Conservation (phyloP, 2,329 filamentous ascomycete species). For the Alternaria sp. region DNA sequence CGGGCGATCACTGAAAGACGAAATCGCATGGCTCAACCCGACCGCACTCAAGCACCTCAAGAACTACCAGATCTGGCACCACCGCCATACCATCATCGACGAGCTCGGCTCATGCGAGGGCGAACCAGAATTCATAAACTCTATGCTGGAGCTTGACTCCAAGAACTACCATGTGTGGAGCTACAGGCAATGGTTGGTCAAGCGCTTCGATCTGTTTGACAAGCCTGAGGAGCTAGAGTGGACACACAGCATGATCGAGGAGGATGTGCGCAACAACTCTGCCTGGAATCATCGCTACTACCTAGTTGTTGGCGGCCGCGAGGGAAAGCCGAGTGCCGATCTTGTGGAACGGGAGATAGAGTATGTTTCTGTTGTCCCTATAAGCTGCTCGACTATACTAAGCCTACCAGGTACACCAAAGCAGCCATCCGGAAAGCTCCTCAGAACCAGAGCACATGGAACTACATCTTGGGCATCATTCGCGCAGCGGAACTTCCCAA, state of each 20-base stretch:
- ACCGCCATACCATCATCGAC: conserved; percentile 66
- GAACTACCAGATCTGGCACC: conserved; percentile 97
- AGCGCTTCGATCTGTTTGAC: conserved; percentile 64
- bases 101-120: conserved; percentile 66
- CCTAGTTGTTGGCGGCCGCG: conserved; percentile 74
- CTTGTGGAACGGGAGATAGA: conserved; percentile 77
- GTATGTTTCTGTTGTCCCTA: conserved; percentile 54
- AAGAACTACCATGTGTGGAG: conserved; percentile 99
- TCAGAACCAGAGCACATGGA: conserved; percentile 95
- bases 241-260: conserved; percentile 74
- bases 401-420: conserved; percentile 62
- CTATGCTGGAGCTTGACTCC: conserved; percentile 83
- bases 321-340: conserved; percentile 55
- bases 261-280: conserved; percentile 93
- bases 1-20: conserved; percentile 69
- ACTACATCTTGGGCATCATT: conserved; percentile 82
- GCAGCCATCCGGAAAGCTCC: conserved; percentile 79
- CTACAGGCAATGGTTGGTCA: conserved; percentile 83
- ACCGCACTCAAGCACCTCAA: conserved; percentile 86
- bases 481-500: conserved; percentile 67
- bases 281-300: conserved; percentile 98
- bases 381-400: conserved; percentile 23
- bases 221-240: conserved; percentile 71
- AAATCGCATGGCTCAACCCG: conserved; percentile 86
- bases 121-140: conserved; percentile 77